Conservation (phyloP, 2,329 filamentous ascomycete genomes). For the Colletotrichum navitas region DNA sequence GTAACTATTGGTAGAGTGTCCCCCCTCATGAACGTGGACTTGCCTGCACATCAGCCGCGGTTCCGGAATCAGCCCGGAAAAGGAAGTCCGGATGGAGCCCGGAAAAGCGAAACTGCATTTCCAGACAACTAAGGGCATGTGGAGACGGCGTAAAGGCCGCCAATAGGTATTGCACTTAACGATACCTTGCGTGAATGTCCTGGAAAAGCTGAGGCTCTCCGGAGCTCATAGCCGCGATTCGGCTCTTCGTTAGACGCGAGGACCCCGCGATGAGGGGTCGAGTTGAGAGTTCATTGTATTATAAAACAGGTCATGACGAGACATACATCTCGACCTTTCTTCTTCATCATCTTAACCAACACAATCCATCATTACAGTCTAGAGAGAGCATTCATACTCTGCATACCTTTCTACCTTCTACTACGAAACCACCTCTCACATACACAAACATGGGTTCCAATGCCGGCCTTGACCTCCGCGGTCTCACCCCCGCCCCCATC, state of each 20-base stretch:
- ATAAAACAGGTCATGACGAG: conserved; percentile 23
- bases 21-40: not conserved
- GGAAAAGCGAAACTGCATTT: conserved; percentile 9
- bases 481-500: conserved; percentile 64
- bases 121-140: not conserved
- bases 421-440: not conserved
- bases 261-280: not conserved
- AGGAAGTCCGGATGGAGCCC: not conserved
- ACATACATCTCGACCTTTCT: not conserved
- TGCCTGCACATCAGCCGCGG: not conserved
- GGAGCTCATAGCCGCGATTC: conserved; percentile 16
- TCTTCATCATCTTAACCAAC: not conserved
- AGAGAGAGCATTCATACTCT: not conserved
- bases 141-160: not conserved
- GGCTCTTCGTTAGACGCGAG: conserved; percentile 26
- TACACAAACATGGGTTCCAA: conserved; percentile 44
- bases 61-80: conserved; percentile 33
- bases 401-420: not conserved
- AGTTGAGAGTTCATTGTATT: not conserved
- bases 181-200: not conserved
- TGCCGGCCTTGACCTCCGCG: conserved; percentile 58
- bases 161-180: not conserved
- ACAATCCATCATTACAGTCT: not conserved
- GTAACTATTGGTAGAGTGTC: too few relatives aligned
- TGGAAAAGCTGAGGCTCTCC: not conserved